These are phyloP conservation scores for Sclerotinia minor DNA, from an alignment of 2,329 filamentous ascomycete genomes.

Conservation along the genomic window DNA sequence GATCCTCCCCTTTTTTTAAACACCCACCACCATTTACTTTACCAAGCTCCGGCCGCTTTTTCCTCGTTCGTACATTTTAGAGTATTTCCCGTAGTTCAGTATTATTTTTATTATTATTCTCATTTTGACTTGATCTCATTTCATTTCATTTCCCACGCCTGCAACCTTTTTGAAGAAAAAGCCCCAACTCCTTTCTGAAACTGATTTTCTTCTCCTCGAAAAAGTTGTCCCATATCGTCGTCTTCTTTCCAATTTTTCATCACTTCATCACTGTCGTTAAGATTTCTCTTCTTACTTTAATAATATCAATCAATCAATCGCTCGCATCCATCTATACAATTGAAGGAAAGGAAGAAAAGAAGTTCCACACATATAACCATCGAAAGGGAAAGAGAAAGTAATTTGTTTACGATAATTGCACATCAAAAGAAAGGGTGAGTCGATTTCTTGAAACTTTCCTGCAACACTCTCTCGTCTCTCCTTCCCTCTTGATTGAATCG, in stretches of 20 bases:
- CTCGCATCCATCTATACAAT: not conserved
- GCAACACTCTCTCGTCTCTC: not conserved
- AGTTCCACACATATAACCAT: too few species aligned
- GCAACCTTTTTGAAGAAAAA: slow-evolving; percentile 15
- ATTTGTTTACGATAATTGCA: slow-evolving; percentile 7
- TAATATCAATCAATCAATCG: slow-evolving; percentile 13
- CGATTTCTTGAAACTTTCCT: not conserved
- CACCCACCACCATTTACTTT: not conserved
- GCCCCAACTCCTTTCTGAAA: slow-evolving; percentile 13
- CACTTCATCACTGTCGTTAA: slow-evolving; percentile 26
- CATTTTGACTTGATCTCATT: not conserved
- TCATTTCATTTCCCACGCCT: not conserved
- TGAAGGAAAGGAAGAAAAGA: not conserved
- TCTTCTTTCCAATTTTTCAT: not conserved
- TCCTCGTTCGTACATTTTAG: not conserved
- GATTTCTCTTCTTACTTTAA: slow-evolving; percentile 7
- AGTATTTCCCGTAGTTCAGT: not conserved
- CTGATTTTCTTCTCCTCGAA: not conserved
- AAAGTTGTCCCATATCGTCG: slow-evolving; percentile 14
- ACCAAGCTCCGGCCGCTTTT: not conserved
- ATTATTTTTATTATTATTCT: not conserved
- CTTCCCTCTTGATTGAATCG: not conserved
- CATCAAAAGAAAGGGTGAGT: slow-evolving; percentile 17
- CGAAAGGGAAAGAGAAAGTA: slow-evolving; percentile 15
- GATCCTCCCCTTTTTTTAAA: slow-evolving; percentile 3